Evolutionary conservation across 164 flowering plant genomes (phyloP).

Genomic region (Macadamia integrifolia): DNA sequence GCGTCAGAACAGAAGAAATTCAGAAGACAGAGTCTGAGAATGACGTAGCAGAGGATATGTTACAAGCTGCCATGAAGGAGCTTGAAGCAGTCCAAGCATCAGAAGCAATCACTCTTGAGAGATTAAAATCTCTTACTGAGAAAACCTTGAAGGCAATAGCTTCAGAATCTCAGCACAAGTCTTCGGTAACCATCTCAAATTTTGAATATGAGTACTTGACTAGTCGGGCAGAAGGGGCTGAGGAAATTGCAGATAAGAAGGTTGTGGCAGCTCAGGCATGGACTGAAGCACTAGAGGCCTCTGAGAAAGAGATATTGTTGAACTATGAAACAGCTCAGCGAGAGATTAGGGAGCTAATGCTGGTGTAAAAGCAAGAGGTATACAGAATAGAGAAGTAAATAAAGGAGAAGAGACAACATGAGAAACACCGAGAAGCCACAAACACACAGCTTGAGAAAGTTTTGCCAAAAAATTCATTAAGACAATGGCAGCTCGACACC

Average conservation of each 20-base stretch:
- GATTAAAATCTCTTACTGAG: constrained; percentile 40
- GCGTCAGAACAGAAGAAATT: constrained; percentile 36
- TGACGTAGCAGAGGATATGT: constrained; percentile 43
- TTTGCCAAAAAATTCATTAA: constrained; percentile 28
- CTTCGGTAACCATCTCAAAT: constrained; percentile 27
- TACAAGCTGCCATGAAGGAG: constrained; percentile 54
- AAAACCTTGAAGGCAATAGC: constrained; percentile 45
- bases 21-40: constrained; percentile 44
- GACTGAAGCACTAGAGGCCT: constrained; percentile 68
- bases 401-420: constrained; percentile 25
- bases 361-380: constrained; percentile 34
- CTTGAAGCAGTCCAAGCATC: constrained; percentile 52
- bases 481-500: constrained; percentile 33
- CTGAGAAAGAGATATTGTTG: constrained; percentile 63
- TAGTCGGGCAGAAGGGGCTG: constrained; percentile 55
- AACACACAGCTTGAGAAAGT: constrained; percentile 14
- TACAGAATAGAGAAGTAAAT: constrained; percentile 25
- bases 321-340: constrained; percentile 38
- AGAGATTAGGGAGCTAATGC: constrained; percentile 34
- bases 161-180: constrained; percentile 7
- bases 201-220: constrained; percentile 83
- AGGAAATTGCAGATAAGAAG: constrained; percentile 76
- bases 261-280: constrained; percentile 86
- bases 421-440: neutral
- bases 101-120: constrained; percentile 61